Conservation (phyloP, 352 stramenopile genomes). For the Pythium monospermum region DNA sequence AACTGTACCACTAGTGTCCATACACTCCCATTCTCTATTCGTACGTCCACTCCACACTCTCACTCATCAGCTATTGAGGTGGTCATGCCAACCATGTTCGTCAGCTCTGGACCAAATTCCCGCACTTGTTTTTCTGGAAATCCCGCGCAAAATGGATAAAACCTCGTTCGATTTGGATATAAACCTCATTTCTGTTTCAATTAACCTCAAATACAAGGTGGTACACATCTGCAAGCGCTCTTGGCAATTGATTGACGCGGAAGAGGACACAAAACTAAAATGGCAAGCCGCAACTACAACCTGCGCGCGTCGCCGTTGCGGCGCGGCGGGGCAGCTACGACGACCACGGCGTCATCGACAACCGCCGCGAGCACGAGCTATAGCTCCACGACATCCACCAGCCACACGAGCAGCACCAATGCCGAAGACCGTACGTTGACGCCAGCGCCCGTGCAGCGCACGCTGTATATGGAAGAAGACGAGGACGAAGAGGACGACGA, state of each 20-base stretch:
- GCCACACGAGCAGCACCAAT: not conserved
- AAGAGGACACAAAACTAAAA: constrained; percentile 1
- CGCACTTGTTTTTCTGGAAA: not conserved
- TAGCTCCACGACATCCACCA: constrained; percentile 13
- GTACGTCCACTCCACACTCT: too few relatives aligned
- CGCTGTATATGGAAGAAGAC: constrained; percentile 40
- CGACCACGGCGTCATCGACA: constrained; percentile 3
- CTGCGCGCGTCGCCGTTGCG: constrained; percentile 24
- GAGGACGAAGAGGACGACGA: constrained; percentile 41
- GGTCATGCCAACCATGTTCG: too few relatives aligned
- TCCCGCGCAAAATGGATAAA: constrained; percentile 8
- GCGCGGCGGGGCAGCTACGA: constrained; percentile 10
- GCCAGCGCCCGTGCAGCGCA: constrained; percentile 54
- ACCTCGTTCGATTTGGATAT: not conserved
- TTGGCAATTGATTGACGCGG: constrained; percentile 8
- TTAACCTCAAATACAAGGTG: constrained; percentile 16
- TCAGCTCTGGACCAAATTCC: too few relatives aligned
- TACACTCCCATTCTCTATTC: too few relatives aligned
- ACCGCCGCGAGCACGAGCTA: constrained; percentile 1
- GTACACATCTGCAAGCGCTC: too few relatives aligned
- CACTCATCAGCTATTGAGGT: too few relatives aligned
- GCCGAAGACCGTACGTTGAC: constrained; percentile 27
- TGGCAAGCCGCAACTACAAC: constrained; percentile 27
- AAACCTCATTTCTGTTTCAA: not conserved
- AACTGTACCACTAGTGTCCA: too few relatives aligned